Evolutionary conservation across 805 yeast genomes (phyloP), one percentile per base, ranked within the genome.

Genomic region (Isabelozyma gotoi): DNA sequence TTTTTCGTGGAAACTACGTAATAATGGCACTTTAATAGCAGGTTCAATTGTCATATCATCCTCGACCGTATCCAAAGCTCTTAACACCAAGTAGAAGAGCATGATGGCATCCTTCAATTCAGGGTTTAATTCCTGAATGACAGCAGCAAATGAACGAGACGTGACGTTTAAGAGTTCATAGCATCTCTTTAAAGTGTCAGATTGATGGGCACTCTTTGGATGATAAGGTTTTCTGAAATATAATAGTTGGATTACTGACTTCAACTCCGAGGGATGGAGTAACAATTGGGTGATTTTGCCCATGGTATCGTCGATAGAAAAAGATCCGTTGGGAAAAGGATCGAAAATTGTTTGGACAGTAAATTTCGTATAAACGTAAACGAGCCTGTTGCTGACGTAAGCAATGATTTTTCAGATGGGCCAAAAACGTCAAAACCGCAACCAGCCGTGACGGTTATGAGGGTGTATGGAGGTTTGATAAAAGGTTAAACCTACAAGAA

Each of bases 1-100:
- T 47, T 85, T 83, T 20, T 76, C 65, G 60, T 82, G 74, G 65
- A 94, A 94, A 2, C 61, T 51, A 46, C 92, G 76, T 52, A 94
- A 74, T 39, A 90, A 62, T 2, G 94, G 90, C 19, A 90, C 68
- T 67, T 94, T 94, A 46, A 81, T 54, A 16, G 74, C 72, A 4
- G 86, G 82, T 48, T 80, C 84, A 45, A 94, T 69, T 7, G 94
- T 78, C 95, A 90, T 90, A 63, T 94, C 98, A 64, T 94, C 99
- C 64, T 94, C 99, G 43, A 94, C 77, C 1, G 99, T 94, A 60
- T 94, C 99, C 55, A 94, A 77, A 2, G 96, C 99, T 47, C 99
- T 78, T 50, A 94, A 70, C 17, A 90, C 76, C 43, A 94, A 66
- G 65, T 94, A 94, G 67, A 94, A 94, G 5, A 94, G 46, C 90